Percentiles rank a stretch among this genome's conserved stretches.
Conservation (phyloP, 768 basidiomycete species). For the Austroboletus festivus region DNA sequence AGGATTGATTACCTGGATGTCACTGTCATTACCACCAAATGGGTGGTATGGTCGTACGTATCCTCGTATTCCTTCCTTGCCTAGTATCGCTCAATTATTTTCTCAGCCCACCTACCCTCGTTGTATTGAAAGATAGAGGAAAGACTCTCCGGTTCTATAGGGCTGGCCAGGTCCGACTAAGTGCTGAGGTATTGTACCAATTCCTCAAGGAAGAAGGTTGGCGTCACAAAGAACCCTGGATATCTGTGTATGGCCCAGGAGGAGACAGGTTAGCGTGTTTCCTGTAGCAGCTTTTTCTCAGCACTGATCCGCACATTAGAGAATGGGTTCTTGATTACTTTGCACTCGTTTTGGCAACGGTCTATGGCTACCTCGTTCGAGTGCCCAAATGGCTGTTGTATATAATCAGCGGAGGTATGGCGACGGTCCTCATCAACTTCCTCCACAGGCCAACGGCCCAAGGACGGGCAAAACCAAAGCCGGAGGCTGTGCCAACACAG, state of each 20-base stretch:
- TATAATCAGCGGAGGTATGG: slow-evolving; percentile 60
- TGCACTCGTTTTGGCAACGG: slow-evolving; percentile 44
- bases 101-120: slow-evolving; percentile 70
- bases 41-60: slow-evolving; percentile 80
- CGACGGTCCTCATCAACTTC: slow-evolving; percentile 62
- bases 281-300: not conserved
- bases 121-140: slow-evolving; percentile 69
- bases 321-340: slow-evolving; percentile 66
- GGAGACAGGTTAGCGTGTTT: slow-evolving; percentile 56
- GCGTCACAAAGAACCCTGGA: slow-evolving; percentile 66
- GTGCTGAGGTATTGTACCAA: slow-evolving; percentile 55
- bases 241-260: slow-evolving; percentile 66
- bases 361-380: slow-evolving; percentile 49
- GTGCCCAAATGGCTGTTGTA: slow-evolving; percentile 76
- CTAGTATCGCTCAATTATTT: not conserved
- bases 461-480: slow-evolving; percentile 3
- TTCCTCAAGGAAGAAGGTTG: slow-evolving; percentile 67
- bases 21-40: slow-evolving; percentile 78
- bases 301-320: slow-evolving; percentile 35
- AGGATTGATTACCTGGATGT: slow-evolving; percentile 88
- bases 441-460: slow-evolving; percentile 44
- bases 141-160: slow-evolving; percentile 79
- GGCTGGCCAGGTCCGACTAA: slow-evolving; percentile 58
- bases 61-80: not conserved
- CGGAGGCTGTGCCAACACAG: slow-evolving; percentile 3